phyloP scores from a whole-genome alignment of 495 filamentous ascomycete species.

The Xylaria cubensis region DNA sequence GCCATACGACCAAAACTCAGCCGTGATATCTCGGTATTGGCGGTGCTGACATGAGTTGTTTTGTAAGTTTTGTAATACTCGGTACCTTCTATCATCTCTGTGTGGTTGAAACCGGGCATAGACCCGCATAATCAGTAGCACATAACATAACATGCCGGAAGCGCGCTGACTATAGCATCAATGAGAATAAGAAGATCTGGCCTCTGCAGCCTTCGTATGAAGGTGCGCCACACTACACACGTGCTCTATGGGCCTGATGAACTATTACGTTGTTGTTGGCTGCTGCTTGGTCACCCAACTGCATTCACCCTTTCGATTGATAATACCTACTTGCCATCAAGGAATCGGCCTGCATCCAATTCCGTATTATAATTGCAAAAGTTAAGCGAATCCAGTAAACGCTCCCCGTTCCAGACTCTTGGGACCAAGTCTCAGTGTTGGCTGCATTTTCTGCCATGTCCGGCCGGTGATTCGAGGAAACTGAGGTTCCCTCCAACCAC shows the following conservation, averaged over 20 bases:
- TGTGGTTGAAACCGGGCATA: neutral
- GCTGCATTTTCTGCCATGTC: neutral
- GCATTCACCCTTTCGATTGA: neutral
- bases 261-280: neutral
- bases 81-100: neutral
- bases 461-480: neutral
- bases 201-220: constrained; percentile 16
- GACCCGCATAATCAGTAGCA: constrained; percentile 1
- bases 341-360: neutral
- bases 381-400: neutral
- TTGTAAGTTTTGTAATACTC: constrained; percentile 6
- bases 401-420: constrained; percentile 5
- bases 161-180: constrained; percentile 11
- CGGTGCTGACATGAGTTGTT: constrained; percentile 4
- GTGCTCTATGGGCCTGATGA: neutral
- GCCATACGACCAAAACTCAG: neutral
- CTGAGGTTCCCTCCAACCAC: neutral
- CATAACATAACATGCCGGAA: constrained; percentile 13
- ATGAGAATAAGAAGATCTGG: constrained; percentile 19
- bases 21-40: constrained; percentile 10
- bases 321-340: neutral
- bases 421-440: constrained; percentile 5
- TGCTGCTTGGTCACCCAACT: constrained; percentile 6
- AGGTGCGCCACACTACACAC: constrained; percentile 9
- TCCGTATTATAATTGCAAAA: neutral